phyloP scores from a whole-genome alignment of 164 flowering plant species.

The Piper betle region DNA sequence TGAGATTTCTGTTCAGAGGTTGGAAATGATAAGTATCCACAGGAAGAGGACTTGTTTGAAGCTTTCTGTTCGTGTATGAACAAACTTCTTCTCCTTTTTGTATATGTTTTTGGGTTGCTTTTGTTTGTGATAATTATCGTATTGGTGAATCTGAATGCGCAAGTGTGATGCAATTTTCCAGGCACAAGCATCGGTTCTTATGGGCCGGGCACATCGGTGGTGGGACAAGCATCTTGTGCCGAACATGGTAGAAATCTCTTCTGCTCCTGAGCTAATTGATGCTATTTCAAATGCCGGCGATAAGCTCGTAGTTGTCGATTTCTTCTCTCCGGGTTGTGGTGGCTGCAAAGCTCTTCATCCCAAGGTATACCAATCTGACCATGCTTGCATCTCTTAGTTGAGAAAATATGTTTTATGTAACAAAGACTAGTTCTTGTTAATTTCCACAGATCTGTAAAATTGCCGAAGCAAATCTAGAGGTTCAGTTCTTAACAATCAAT shows the following conservation, averaged over 20 bases:
- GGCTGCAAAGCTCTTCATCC: constrained; percentile 94
- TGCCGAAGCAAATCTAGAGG: constrained; percentile 70
- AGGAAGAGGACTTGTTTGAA: not conserved
- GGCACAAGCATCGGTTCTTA: constrained; percentile 44
- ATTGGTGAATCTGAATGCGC: not conserved
- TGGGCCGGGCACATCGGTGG: constrained; percentile 50
- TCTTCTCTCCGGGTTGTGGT: constrained; percentile 93
- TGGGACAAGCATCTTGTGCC: constrained; percentile 67
- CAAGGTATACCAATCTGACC: constrained; percentile 33
- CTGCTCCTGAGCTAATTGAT: constrained; percentile 56
- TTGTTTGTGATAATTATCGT: not conserved
- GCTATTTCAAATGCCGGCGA: constrained; percentile 50
- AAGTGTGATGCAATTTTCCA: constrained; percentile 6
- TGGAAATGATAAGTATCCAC: not conserved
- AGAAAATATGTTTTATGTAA: too few relatives aligned
- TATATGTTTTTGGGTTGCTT: too few relatives aligned
- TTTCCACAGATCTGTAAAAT: constrained; percentile 52
- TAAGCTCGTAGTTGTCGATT: constrained; percentile 60
- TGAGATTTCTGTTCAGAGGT: not conserved
- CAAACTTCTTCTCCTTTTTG: not conserved
- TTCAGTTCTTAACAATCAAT: constrained; percentile 58
- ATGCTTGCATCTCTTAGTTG: too few relatives aligned
- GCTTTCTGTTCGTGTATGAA: not conserved
- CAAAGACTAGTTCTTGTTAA: too few relatives aligned
- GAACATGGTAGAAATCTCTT: constrained; percentile 73